Percentiles rank a stretch among this genome's conserved stretches.
These are phyloP conservation scores for Phaffomyces thermotolerans DNA, from an alignment of 805 yeast species.

Conservation along the genomic window DNA sequence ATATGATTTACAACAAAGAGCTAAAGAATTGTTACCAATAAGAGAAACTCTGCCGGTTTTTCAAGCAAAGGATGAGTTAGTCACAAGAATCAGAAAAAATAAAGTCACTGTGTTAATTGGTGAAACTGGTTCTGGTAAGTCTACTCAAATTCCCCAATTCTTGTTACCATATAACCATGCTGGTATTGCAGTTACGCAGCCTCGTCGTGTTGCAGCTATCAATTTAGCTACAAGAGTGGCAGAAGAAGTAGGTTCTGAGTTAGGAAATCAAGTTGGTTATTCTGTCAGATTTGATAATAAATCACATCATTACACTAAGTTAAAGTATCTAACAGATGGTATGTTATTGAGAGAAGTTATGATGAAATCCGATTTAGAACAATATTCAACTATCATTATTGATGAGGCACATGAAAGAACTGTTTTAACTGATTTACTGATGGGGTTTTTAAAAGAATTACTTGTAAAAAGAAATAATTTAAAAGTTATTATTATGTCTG, in stretches of 20 bases:
- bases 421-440: conserved; percentile 76
- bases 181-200: conserved; percentile 88
- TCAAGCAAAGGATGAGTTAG: conserved; percentile 57
- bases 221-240: conserved; percentile 90
- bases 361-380: conserved; percentile 56
- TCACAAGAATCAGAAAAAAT: conserved; percentile 44
- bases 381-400: conserved; percentile 70
- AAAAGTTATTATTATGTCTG: conserved; percentile 85
- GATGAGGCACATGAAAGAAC: conserved; percentile 99
- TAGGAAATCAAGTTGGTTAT: conserved; percentile 86
- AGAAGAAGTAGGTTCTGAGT: conserved; percentile 68
- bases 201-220: conserved; percentile 96
- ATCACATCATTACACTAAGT: conserved; percentile 49
- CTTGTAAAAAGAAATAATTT: conserved; percentile 47
- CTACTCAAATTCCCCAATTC: conserved; percentile 94
- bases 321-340: conserved; percentile 94
- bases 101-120: conserved; percentile 82
- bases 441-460: conserved; percentile 80
- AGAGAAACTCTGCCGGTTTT: conserved; percentile 69
- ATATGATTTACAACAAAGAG: conserved; percentile 28
- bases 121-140: conserved; percentile 97
- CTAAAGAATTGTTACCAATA: conserved; percentile 40
- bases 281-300: conserved; percentile 85
- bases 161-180: conserved; percentile 46
- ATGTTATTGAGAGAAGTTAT: conserved; percentile 89